Percentiles rank a stretch among this genome's conserved stretches.
These are phyloP conservation scores for Boletus rex-veris DNA, from an alignment of 768 basidiomycete species.

Conservation along the genomic window DNA sequence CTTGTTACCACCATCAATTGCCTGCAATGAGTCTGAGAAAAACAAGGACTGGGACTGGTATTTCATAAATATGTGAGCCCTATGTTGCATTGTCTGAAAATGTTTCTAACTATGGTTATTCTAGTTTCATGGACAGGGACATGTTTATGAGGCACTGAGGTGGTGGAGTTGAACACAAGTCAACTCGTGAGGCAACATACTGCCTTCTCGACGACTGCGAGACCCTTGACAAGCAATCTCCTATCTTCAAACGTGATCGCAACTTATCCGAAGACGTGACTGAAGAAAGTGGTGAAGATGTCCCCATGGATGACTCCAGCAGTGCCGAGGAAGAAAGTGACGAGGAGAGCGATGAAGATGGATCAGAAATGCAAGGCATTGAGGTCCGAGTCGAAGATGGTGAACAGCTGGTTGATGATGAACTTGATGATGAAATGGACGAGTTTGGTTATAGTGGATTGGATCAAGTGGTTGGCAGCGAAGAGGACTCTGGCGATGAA, in stretches of 20 bases:
- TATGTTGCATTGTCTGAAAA: not conserved
- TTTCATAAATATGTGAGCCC: not conserved
- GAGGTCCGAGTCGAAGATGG: not conserved
- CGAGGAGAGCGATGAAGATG: no score
- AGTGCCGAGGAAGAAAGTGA: no score
- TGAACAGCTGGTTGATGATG: no score
- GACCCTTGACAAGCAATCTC: not conserved
- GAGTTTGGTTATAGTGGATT: not conserved
- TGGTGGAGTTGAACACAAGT: not conserved
- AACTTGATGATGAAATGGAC: not conserved
- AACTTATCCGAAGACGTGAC: not conserved
- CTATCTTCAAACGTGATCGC: not conserved
- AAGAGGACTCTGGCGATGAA: not conserved
- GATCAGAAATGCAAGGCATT: no score
- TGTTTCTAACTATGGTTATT: no score
- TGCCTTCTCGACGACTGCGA: not conserved
- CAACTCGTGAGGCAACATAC: not conserved
- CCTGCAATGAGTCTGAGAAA: not conserved
- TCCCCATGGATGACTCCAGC: no score
- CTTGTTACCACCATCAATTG: not conserved
- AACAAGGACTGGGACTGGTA: slow-evolving; percentile 1
- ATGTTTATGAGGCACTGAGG: slow-evolving; percentile 2
- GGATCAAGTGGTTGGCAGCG: not conserved
- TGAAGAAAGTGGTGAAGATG: not conserved
- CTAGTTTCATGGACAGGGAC: not conserved